These are phyloP conservation scores for Populus euphratica DNA, from an alignment of 345 rosid genomes.

Conservation along the genomic window DNA sequence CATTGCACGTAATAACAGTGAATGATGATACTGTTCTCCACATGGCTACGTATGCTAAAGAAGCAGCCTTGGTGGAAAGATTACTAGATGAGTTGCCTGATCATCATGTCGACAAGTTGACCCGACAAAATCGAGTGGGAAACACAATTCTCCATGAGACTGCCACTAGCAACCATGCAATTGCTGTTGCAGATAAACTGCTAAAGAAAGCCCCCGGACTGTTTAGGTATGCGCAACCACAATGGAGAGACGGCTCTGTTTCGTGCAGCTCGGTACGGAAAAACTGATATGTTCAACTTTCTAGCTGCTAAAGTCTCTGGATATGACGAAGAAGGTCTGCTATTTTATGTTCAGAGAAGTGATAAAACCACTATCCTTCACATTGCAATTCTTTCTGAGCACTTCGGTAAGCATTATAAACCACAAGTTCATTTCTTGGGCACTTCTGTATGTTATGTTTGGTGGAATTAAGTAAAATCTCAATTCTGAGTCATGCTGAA, in stretches of 20 bases:
- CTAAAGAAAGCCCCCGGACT: neutral
- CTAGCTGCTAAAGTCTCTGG: neutral
- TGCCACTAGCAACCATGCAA: neutral
- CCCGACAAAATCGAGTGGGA: neutral
- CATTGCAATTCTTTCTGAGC: neutral
- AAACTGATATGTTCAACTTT: neutral
- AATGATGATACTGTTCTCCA: too few relatives aligned
- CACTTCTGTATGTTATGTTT: too few relatives aligned
- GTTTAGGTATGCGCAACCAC: slow-evolving; percentile 5
- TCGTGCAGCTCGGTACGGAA: slow-evolving; percentile 1
- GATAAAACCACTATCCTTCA: slow-evolving; percentile 3
- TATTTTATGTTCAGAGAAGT: neutral
- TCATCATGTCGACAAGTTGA: neutral
- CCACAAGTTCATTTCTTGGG: neutral
- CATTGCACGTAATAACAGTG: too few relatives aligned
- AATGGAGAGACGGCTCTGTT: slow-evolving; percentile 6
- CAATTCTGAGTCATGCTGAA: neutral
- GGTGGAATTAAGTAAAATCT: too few relatives aligned
- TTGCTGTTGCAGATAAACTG: neutral
- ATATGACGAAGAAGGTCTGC: neutral
- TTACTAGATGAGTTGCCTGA: neutral
- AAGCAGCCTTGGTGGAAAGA: neutral
- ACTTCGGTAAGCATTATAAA: neutral
- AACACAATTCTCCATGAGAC: neutral
- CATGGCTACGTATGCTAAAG: too few relatives aligned